Conservation (phyloP, 257 asterid genomes). For the Jasminum sambac region DNA sequence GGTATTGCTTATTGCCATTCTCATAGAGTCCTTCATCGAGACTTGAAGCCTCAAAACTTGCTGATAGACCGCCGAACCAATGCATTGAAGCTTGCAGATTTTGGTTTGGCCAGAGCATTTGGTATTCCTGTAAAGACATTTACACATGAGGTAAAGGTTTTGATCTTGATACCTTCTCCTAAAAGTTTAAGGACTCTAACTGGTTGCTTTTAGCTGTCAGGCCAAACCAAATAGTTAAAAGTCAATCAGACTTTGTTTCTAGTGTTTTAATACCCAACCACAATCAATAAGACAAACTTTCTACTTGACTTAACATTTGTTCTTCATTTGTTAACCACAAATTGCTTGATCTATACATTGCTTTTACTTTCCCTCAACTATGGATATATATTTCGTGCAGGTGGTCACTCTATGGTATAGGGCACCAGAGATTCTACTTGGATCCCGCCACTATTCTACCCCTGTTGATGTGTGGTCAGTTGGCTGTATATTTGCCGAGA, state of each 20-base stretch:
- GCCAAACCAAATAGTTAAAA: neutral
- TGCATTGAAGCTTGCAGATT: slow-evolving; percentile 91
- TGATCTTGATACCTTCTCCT: slow-evolving; percentile 10
- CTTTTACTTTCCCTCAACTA: slow-evolving; percentile 16
- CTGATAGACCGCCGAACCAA: slow-evolving; percentile 87
- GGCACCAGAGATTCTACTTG: slow-evolving; percentile 97
- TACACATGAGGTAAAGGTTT: slow-evolving; percentile 77
- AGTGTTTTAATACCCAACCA: slow-evolving; percentile 9
- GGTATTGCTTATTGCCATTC: slow-evolving; percentile 97
- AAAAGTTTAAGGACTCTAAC: neutral
- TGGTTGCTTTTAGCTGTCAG: slow-evolving; percentile 8
- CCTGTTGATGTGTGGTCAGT: slow-evolving; percentile 98
- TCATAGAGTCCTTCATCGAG: slow-evolving; percentile 93
- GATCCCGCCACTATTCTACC: slow-evolving; percentile 91
- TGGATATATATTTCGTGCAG: slow-evolving; percentile 37
- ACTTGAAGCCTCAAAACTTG: slow-evolving; percentile 95
- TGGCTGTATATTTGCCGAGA: slow-evolving; percentile 98
- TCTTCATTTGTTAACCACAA: too few species aligned
- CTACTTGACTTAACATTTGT: too few species aligned
- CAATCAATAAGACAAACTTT: slow-evolving; percentile 11
- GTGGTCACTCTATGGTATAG: slow-evolving; percentile 98
- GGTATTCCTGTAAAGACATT: slow-evolving; percentile 96
- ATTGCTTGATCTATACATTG: neutral
- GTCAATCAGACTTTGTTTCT: neutral
- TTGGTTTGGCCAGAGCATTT: slow-evolving; percentile 95